phyloP scores from a whole-genome alignment of 345 rosid species.

The Arabidopsis arenosa region DNA sequence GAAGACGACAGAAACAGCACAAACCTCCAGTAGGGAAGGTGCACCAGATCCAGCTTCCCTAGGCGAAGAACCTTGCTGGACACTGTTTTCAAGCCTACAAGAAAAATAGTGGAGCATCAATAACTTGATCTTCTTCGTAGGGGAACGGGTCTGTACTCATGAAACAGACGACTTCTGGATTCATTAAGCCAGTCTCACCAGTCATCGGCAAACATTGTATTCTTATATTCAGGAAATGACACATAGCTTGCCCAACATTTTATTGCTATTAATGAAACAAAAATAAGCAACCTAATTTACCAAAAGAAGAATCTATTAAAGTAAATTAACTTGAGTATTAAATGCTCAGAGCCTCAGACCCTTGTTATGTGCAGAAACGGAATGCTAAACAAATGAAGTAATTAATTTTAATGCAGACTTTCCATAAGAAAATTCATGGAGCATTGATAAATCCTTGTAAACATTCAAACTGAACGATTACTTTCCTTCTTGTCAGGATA shows the following conservation, averaged over 20 bases:
- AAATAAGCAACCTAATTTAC: slow-evolving; percentile 7
- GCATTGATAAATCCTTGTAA: slow-evolving; percentile 7
- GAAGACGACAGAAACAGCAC: slow-evolving; percentile 32
- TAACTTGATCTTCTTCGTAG: slow-evolving; percentile 13
- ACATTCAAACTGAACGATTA: slow-evolving; percentile 3
- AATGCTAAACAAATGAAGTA: slow-evolving; percentile 8
- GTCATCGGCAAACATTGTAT: slow-evolving; percentile 1
- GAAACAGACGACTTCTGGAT: slow-evolving; percentile 15
- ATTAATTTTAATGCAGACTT: not conserved
- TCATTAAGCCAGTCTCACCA: slow-evolving; percentile 21
- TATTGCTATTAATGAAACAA: not conserved
- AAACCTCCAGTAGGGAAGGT: slow-evolving; percentile 89
- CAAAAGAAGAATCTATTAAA: slow-evolving; percentile 9
- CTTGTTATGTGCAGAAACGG: not conserved
- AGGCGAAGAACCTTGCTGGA: slow-evolving; percentile 72
- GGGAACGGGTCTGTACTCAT: not conserved
- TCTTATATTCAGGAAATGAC: slow-evolving; percentile 16
- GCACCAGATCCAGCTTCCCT: slow-evolving; percentile 70
- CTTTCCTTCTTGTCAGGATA: slow-evolving; percentile 16
- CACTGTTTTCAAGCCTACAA: slow-evolving; percentile 74
- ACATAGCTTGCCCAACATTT: slow-evolving; percentile 17
- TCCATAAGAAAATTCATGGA: not conserved
- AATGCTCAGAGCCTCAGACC: slow-evolving; percentile 6
- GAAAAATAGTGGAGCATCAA: slow-evolving; percentile 18
- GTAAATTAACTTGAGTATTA: not conserved